Evolutionary conservation across 148 eudicot species (phyloP), one percentile per base, ranked within the genome.

Genomic region (Amaranthus palmeri): DNA sequence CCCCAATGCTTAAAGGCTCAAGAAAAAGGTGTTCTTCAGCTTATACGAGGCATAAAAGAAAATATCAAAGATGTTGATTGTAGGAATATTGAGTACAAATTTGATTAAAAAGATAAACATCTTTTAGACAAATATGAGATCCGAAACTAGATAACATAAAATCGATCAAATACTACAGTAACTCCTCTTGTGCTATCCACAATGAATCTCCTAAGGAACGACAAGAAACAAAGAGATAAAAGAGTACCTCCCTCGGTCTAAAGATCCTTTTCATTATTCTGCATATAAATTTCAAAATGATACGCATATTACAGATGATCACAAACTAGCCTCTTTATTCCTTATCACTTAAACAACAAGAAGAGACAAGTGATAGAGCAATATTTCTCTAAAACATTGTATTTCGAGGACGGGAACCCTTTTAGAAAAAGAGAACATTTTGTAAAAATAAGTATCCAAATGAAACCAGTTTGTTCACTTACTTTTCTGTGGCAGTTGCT

Each of bases 401-500:
- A 13, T 25, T 4, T 45, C 47, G 47, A 41, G 54, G 42, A 54
- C 8, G 15, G 50, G 56, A 47, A 54, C 15, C 36, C 14, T 4
- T 46, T 63, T 55, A 12, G 15, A 54, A 0, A 52, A 11, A 25
- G 43, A 40, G 15, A 49, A 45, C 45, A 71, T 14, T 40, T 45
- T 14, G 2, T 12, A 41, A 51, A 5, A 68, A 10, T 3, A 54
- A 15, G 0, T 18, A 42, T 17, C 12, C 40, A 18, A 54, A 67
- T 15, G 14, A 40, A 36, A 44, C 25, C 45, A 51, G 14, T 51
- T 69, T 41, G 43, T 58, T 57, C 65, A 82, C 88, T 63, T 81
- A 91, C 96, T 85, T 91, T 75, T 84, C 87, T 63, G 96, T 88
- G 64, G 96, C 96, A 67, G 96, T 91, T 74, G 96, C 93, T 9